Base-by-base conservation (phyloP, 345 rosid genomes). In the Pistacia atlantica region DNA sequence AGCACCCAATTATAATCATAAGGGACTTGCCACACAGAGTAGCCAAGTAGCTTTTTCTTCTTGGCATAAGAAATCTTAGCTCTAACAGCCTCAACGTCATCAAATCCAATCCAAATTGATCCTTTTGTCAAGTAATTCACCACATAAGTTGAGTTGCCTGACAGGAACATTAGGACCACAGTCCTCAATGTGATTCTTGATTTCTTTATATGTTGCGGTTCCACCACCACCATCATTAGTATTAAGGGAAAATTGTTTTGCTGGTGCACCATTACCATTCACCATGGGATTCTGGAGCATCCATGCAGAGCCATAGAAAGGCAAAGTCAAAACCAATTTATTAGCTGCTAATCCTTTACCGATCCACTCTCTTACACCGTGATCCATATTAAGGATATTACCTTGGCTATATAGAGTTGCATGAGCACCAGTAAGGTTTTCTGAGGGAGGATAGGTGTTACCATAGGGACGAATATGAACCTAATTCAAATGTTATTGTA, bases 1-100 rank as follows among this genome's bases (percentile, higher is more conserved):
- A 89, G 90, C 59, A 11, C 73, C 89, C 88, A 84, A 42, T 86
- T 60, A 9, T 83, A 55, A 67, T 89, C 89, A 72, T 73, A 72
- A 9, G 22, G 0, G 6, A 86, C 81, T 18, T 73, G 76, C 78
- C 80, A 89, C 1, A 71, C 86, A 28, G 0, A 52, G 70, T 84
- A 89, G 60, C 90, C 93, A 38, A 54, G 79, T 5, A 89, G 80
- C 9, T 74, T 73, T 46, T 83, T 84, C 2, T 51, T 74, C 83
- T 65, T 81, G 46, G 87, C 83, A 67, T 87, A 89, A 25, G 78
- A 67, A 72, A 83, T 77, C 74, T 87, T 87, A 14, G 77, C 62
- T 76, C 52, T 74, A 12, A 87, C 55, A 25, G 78, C 81, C 51
- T 84, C 86, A 16, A 75, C 81, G 56, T 75, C 88, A 52, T 85